These are phyloP conservation scores for Fusarium burgessii DNA, from an alignment of 2,329 filamentous ascomycete species.

Conservation along the genomic window DNA sequence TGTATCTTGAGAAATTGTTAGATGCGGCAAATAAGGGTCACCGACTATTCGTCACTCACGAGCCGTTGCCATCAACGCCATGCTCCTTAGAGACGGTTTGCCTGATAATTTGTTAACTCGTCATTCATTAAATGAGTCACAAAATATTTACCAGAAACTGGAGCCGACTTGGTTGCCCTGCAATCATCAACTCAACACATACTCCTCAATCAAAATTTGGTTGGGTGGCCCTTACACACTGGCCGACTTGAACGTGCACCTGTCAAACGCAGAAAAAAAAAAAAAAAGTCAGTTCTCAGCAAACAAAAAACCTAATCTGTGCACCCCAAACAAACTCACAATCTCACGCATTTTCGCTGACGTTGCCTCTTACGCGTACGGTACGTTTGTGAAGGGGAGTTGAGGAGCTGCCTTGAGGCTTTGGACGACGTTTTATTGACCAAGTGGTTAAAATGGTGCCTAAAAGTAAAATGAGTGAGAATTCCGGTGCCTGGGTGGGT, in stretches of 20 bases:
- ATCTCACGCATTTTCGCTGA: constrained; percentile 67
- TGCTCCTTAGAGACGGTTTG: constrained; percentile 90
- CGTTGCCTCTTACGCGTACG: constrained; percentile 10
- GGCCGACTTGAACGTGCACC: constrained; percentile 99
- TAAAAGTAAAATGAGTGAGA: constrained; percentile 32
- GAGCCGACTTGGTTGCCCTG: constrained; percentile 99
- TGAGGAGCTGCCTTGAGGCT: constrained; percentile 11
- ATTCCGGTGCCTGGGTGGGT: constrained; percentile 34
- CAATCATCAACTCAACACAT: constrained; percentile 36
- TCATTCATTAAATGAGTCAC: background rate
- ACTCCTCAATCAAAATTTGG: constrained; percentile 45
- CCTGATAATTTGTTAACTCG: constrained; percentile 46
- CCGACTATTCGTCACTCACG: constrained; percentile 63
- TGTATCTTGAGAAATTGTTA: constrained; percentile 62
- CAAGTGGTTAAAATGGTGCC: constrained; percentile 29
- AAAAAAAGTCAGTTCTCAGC: too few relatives aligned
- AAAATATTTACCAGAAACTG: constrained; percentile 79
- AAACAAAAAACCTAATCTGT: background rate
- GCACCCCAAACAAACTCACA: constrained; percentile 60
- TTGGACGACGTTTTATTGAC: constrained; percentile 9
- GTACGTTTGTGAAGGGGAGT: background rate
- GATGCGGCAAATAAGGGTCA: constrained; percentile 6
- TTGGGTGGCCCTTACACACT: constrained; percentile 79
- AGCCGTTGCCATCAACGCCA: constrained; percentile 94
- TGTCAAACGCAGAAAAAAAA: constrained; percentile 57